Percentiles rank a stretch among this genome's conserved stretches.
phyloP scores from a whole-genome alignment of 345 rosid species.

The Heritiera littoralis region DNA sequence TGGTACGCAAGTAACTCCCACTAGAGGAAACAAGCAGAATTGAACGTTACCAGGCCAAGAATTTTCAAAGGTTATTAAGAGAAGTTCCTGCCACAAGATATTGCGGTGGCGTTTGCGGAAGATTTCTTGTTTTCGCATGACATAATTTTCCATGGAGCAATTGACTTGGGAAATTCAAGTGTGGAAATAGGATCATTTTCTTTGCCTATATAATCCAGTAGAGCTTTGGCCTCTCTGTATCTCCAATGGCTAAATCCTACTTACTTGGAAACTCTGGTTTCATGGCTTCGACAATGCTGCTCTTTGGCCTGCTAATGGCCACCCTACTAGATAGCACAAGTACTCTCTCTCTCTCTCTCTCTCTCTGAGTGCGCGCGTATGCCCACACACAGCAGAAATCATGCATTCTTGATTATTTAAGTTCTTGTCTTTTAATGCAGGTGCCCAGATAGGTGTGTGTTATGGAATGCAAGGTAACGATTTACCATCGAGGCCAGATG shows the following conservation, averaged over 20 bases:
- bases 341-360: neutral
- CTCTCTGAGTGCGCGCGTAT: neutral
- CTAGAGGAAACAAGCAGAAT: neutral
- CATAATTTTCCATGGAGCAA: neutral
- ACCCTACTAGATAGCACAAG: neutral
- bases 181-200: neutral
- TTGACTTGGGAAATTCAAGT: neutral
- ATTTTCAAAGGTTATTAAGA: neutral
- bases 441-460: slow-evolving; percentile 38
- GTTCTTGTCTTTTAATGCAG: slow-evolving; percentile 4
- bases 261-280: neutral
- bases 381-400: no score
- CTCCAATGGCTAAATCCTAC: neutral
- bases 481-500: slow-evolving; percentile 28
- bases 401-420: neutral
- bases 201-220: neutral
- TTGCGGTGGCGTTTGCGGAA: neutral
- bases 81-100: no score
- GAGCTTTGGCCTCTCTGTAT: neutral
- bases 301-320: slow-evolving; percentile 8
- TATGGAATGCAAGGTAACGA: slow-evolving; percentile 28
- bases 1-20: neutral
- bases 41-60: neutral
- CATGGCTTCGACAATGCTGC: neutral
- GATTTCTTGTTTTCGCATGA: neutral